Conservation (phyloP, 108 stramenopile genomes). For the Fragilariopsis cylindrus region DNA sequence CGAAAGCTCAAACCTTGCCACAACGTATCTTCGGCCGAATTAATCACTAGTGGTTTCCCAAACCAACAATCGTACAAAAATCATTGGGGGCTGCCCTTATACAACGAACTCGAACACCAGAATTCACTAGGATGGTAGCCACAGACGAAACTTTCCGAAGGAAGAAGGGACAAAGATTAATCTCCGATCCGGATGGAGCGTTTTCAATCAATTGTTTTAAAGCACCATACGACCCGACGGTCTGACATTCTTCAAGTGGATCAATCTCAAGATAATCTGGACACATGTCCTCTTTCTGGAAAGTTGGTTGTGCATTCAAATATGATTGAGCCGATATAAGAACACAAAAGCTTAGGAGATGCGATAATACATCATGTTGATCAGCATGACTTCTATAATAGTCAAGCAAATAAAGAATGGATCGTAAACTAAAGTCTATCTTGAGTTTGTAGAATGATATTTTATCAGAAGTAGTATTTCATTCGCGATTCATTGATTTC, state of each 20-base stretch:
- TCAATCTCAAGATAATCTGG: constrained; percentile 4
- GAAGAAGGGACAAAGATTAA: constrained; percentile 12
- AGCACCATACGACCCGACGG: not conserved
- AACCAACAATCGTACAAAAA: not conserved
- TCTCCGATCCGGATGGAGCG: not conserved
- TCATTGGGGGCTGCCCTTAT: not conserved
- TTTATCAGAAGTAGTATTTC: too few relatives aligned
- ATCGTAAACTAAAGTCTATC: too few relatives aligned
- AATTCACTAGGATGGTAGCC: not conserved
- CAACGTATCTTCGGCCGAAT: constrained; percentile 6
- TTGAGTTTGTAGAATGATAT: too few relatives aligned
- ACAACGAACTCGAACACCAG: constrained; percentile 4
- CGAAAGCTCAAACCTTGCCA: constrained; percentile 13
- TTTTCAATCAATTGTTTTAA: constrained; percentile 2
- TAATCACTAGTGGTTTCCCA: constrained; percentile 1
- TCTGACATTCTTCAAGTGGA: constrained; percentile 6
- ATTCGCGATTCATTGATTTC: too few relatives aligned
- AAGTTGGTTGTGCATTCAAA: not conserved
- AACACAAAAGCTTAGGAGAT: not conserved
- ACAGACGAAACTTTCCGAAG: constrained; percentile 10
- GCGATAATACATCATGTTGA: too few relatives aligned
- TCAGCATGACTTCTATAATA: too few relatives aligned
- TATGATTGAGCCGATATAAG: not conserved
- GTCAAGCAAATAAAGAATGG: too few relatives aligned
- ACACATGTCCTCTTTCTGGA: constrained; percentile 4